Evolutionary conservation across 371 early-diverging fungal genomes (phyloP).

Genomic region (Fennellomyces sp.): DNA sequence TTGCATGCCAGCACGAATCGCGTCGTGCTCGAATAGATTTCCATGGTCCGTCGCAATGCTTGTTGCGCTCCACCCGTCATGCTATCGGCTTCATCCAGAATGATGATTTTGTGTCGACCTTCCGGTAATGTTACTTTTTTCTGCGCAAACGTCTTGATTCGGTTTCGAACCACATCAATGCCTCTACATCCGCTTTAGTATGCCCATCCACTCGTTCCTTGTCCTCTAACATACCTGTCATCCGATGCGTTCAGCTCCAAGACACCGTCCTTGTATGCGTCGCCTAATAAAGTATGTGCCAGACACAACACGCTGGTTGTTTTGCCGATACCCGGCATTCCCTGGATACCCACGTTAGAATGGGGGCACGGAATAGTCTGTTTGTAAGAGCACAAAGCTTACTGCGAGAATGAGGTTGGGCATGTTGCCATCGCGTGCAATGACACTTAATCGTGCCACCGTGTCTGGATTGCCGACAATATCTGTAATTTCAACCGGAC

Average conservation of each 20-base stretch:
- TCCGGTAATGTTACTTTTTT: constrained; percentile 93
- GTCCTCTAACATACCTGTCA: constrained; percentile 77
- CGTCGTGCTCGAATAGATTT: constrained; percentile 93
- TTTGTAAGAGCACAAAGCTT: constrained; percentile 13
- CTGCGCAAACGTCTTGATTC: constrained; percentile 98
- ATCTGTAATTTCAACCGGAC: constrained; percentile 87
- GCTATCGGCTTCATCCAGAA: constrained; percentile 98
- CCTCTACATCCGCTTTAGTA: constrained; percentile 62
- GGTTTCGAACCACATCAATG: constrained; percentile 97
- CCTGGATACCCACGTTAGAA: constrained; percentile 42
- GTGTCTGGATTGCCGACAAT: constrained; percentile 97
- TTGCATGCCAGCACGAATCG: constrained; percentile 99
- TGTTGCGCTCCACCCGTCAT: constrained; percentile 97
- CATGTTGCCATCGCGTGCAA: constrained; percentile 92
- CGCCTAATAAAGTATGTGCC: constrained; percentile 84
- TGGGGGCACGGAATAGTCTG: background rate
- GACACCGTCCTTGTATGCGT: constrained; percentile 87
- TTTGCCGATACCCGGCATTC: constrained; percentile 99
- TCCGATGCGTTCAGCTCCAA: constrained; percentile 99
- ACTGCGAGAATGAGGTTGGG: constrained; percentile 97
- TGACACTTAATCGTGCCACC: constrained; percentile 83
- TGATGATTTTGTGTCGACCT: constrained; percentile 94
- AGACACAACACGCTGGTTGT: constrained; percentile 96
- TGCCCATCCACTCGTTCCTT: background rate
- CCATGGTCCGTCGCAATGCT: constrained; percentile 97